Evolutionary conservation across 345 rosid genomes (phyloP).

Genomic region (Draba incana): DNA sequence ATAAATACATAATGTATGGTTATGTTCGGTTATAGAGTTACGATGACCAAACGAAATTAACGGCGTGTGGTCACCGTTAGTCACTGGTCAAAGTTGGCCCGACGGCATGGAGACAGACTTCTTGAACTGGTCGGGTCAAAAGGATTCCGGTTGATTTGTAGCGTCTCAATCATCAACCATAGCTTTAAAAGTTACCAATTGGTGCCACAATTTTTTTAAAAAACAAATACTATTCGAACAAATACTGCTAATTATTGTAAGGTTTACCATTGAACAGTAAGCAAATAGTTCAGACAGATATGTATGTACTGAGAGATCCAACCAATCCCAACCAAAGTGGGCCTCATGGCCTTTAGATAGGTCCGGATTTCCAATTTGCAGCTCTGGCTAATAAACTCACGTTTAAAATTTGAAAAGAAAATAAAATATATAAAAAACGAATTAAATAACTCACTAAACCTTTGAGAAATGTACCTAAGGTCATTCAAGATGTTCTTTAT

Average conservation of each 20-base stretch:
- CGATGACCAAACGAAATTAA: constrained; percentile 1
- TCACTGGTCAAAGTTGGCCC: constrained; percentile 41
- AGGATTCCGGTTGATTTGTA: constrained; percentile 27
- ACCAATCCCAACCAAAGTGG: constrained; percentile 24
- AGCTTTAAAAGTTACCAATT: not conserved
- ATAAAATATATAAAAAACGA: not conserved
- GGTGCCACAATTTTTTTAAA: not conserved
- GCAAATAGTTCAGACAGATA: too few species aligned
- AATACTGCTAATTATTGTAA: too few species aligned
- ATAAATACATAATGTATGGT: not conserved
- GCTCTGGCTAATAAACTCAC: constrained; percentile 4
- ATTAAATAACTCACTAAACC: constrained; percentile 9
- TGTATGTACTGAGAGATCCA: not conserved
- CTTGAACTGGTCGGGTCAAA: constrained; percentile 21
- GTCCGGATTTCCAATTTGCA: constrained; percentile 21
- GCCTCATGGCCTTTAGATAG: constrained; percentile 11
- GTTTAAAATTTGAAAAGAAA: not conserved
- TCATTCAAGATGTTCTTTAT: not conserved
- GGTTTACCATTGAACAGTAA: too few species aligned
- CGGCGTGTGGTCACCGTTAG: constrained; percentile 31
- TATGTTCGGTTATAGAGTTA: not conserved
- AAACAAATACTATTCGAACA: not conserved
- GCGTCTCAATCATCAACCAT: constrained; percentile 12
- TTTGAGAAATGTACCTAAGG: not conserved
- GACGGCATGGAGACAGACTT: constrained; percentile 8